phyloP scores from a whole-genome alignment of 1,284 basidiomycete genomes.

The Austroboletus niveus region DNA sequence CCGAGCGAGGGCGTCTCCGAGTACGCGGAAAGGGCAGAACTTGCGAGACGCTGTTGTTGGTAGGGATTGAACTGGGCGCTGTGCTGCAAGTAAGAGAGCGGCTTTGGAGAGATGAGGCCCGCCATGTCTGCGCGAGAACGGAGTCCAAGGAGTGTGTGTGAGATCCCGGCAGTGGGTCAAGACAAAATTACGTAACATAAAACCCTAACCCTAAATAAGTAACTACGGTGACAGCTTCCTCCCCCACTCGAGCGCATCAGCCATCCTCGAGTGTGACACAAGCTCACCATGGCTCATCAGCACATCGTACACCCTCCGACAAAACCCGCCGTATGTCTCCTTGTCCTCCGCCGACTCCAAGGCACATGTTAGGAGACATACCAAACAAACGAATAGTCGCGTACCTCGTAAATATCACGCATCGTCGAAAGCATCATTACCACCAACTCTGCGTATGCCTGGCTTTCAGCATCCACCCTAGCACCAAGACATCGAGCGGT shows the following conservation, averaged over 20 bases:
- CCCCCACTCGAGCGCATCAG: constrained; percentile 21
- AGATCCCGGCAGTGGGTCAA: no score
- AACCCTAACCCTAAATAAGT: constrained; percentile 29
- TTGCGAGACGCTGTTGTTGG: constrained; percentile 36
- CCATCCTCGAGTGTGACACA: constrained; percentile 24
- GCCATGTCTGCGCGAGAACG: constrained; percentile 45
- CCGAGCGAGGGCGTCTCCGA: constrained; percentile 51
- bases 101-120: constrained; percentile 57
- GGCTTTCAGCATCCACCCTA: constrained; percentile 24
- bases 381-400: neutral
- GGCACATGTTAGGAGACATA: constrained; percentile 1
- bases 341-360: constrained; percentile 13
- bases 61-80: constrained; percentile 52
- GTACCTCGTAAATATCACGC: constrained; percentile 31
- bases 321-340: constrained; percentile 25
- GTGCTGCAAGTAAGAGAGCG: constrained; percentile 61
- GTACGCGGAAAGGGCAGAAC: constrained; percentile 37
- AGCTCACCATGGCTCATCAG: constrained; percentile 19
- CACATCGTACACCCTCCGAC: constrained; percentile 15
- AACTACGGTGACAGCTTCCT: neutral
- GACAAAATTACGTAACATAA: constrained; percentile 23
- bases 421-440: constrained; percentile 32
- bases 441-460: constrained; percentile 27
- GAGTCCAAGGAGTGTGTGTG: neutral
- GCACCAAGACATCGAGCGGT: constrained; percentile 21